phyloP scores from a whole-genome alignment of 140 eudicot genomes.

The Oenanthe javanica region DNA sequence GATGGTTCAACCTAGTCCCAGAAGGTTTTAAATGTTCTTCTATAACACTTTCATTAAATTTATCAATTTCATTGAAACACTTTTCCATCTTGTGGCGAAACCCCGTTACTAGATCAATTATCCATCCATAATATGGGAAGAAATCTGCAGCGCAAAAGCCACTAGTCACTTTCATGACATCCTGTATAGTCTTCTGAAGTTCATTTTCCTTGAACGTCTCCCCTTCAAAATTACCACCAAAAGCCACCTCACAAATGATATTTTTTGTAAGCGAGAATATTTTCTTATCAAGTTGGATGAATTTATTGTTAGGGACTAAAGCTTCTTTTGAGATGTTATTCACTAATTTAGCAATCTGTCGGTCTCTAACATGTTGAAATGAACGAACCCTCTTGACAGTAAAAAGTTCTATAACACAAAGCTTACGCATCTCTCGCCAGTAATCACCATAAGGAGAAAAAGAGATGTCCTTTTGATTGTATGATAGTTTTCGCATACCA shows the following conservation, averaged over 20 bases:
- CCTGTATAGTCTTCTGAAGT: neutral
- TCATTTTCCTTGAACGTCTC: neutral
- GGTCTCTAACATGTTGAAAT: neutral
- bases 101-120: neutral
- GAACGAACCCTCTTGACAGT: neutral
- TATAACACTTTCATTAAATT: neutral
- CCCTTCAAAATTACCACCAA: neutral
- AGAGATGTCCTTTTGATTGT: neutral
- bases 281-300: neutral
- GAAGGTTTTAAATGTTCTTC: conserved; percentile 4
- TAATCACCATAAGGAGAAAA: conserved; percentile 1
- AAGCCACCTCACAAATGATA: conserved; percentile 4
- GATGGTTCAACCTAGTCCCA: neutral
- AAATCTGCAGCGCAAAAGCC: conserved; percentile 9
- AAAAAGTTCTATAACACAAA: neutral
- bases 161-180: neutral
- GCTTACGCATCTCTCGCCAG: conserved; percentile 4
- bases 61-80: neutral
- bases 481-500: neutral
- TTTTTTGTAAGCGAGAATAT: neutral
- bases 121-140: conserved; percentile 9
- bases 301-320: neutral
- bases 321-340: neutral
- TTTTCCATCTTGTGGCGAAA: neutral
- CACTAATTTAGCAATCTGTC: neutral